Conservation (phyloP, 495 filamentous ascomycete species). For the Xylaria longipes region DNA sequence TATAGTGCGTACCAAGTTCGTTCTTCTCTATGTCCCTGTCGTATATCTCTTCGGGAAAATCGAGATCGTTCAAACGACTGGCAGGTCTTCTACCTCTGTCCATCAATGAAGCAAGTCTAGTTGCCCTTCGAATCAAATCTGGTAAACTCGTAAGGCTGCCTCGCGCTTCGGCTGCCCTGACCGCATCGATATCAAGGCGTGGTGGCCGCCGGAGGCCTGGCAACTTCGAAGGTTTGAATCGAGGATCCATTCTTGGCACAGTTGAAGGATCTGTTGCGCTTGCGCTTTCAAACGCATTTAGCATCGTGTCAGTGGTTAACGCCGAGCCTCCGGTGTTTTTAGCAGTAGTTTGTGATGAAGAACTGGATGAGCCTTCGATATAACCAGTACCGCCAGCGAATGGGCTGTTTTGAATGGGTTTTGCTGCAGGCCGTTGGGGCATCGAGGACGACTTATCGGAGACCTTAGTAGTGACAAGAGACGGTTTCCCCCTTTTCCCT, state of each 20-base stretch:
- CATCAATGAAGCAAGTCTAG: slow-evolving; percentile 82
- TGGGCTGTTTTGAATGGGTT: slow-evolving; percentile 42
- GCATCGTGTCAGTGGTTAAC: slow-evolving; percentile 47
- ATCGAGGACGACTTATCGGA: slow-evolving; percentile 35
- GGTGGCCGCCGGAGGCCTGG: slow-evolving; percentile 71
- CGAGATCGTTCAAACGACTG: slow-evolving; percentile 66
- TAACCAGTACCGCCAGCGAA: slow-evolving; percentile 52
- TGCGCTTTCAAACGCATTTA: slow-evolving; percentile 52
- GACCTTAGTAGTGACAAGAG: slow-evolving; percentile 65
- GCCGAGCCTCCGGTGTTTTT: slow-evolving; percentile 36
- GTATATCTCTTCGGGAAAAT: slow-evolving; percentile 48
- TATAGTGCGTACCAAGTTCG: slow-evolving; percentile 41
- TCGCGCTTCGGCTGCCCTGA: slow-evolving; percentile 77
- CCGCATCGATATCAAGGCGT: slow-evolving; percentile 77
- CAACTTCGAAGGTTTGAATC: slow-evolving; percentile 50
- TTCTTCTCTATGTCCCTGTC: slow-evolving; percentile 47
- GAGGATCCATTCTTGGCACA: slow-evolving; percentile 40
- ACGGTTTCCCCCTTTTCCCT: slow-evolving; percentile 74
- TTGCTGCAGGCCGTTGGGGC: slow-evolving; percentile 39
- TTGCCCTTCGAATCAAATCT: slow-evolving; percentile 88
- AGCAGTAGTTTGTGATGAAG: slow-evolving; percentile 39
- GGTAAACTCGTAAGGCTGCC: slow-evolving; percentile 90
- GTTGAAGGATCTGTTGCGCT: slow-evolving; percentile 49
- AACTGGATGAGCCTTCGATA: slow-evolving; percentile 51
- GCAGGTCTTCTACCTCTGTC: slow-evolving; percentile 82